phyloP scores from a whole-genome alignment of 768 basidiomycete genomes.

The Guyanaporus albipodus region DNA sequence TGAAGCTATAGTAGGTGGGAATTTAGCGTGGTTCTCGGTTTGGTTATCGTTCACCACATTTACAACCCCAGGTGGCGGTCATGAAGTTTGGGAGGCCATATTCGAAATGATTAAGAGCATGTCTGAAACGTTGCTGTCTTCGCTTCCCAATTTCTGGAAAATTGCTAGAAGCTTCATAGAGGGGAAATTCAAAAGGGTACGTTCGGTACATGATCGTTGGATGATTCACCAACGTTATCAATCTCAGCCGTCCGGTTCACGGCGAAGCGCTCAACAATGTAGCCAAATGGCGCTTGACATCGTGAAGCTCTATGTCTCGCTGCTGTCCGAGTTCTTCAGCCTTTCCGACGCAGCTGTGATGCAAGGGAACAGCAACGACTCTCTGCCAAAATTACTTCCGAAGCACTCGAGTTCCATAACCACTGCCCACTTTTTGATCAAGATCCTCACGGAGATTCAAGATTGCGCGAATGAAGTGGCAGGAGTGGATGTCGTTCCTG shows the following conservation, averaged over 20 bases:
- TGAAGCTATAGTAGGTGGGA: slow-evolving; percentile 59
- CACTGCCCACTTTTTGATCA: slow-evolving; percentile 74
- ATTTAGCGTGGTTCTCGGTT: not conserved
- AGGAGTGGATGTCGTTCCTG: slow-evolving; percentile 76
- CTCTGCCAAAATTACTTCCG: slow-evolving; percentile 58
- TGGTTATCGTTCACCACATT: not conserved
- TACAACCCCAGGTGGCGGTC: slow-evolving; percentile 64
- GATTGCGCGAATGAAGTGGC: slow-evolving; percentile 82
- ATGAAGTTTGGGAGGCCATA: slow-evolving; percentile 79
- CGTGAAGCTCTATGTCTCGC: slow-evolving; percentile 77
- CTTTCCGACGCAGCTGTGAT: slow-evolving; percentile 76
- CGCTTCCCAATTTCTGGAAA: slow-evolving; percentile 91
- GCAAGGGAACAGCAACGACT: slow-evolving; percentile 38
- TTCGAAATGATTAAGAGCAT: slow-evolving; percentile 76
- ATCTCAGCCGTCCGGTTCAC: slow-evolving; percentile 41
- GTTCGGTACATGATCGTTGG: slow-evolving; percentile 5
- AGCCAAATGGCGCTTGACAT: slow-evolving; percentile 86
- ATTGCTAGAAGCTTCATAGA: slow-evolving; percentile 89
- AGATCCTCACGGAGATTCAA: slow-evolving; percentile 78
- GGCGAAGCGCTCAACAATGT: slow-evolving; percentile 80
- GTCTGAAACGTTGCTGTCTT: slow-evolving; percentile 81
- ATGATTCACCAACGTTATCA: slow-evolving; percentile 1
- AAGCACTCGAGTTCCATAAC: slow-evolving; percentile 76
- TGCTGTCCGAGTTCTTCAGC: slow-evolving; percentile 82
- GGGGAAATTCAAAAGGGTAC: slow-evolving; percentile 87